A percentile compares a stretch with the other conserved stretches of the same genome.
Conservation (phyloP, 306 rosid species). For the Hippophae rhamnoides region DNA sequence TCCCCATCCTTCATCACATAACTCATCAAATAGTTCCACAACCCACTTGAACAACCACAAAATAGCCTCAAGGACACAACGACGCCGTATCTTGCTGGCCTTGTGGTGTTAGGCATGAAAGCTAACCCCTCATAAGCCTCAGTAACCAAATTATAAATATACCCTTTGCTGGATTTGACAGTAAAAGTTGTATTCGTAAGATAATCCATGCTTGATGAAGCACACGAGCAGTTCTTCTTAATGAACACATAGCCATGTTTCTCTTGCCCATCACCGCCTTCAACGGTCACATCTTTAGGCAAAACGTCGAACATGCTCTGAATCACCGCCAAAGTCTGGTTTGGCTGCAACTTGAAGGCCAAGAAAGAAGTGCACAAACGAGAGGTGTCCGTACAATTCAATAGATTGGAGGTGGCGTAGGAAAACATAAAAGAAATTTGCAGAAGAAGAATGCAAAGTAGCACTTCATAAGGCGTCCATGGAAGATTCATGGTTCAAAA, state of each 20-base stretch:
- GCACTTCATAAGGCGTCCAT: conserved; percentile 21
- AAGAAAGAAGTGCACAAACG: conserved; percentile 80
- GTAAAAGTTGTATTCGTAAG: conserved; percentile 67
- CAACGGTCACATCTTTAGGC: conserved; percentile 63
- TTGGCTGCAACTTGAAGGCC: conserved; percentile 54
- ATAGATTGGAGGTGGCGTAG: conserved; percentile 26
- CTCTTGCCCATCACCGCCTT: conserved; percentile 41
- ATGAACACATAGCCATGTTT: conserved; percentile 43
- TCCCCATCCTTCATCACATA: conserved; percentile 89
- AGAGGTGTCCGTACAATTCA: conserved; percentile 68
- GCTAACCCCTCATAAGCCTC: conserved; percentile 76
- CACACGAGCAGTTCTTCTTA: conserved; percentile 84
- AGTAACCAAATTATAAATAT: conserved; percentile 49
- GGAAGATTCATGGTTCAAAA: conserved; percentile 31
- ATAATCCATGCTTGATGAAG: conserved; percentile 41
- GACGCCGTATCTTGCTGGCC: conserved; percentile 57
- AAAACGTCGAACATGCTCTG: conserved; percentile 88
- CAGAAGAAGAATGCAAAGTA: conserved; percentile 20
- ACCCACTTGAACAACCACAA: conserved; percentile 83
- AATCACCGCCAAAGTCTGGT: conserved; percentile 50
- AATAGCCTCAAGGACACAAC: conserved; percentile 74
- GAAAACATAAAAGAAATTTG: conserved; percentile 26
- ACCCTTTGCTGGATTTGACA: conserved; percentile 60
- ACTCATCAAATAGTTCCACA: conserved; percentile 89
- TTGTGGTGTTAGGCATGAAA: conserved; percentile 43